Evolutionary conservation across 257 asterid genomes (phyloP).

Genomic region (Ilex asprella): DNA sequence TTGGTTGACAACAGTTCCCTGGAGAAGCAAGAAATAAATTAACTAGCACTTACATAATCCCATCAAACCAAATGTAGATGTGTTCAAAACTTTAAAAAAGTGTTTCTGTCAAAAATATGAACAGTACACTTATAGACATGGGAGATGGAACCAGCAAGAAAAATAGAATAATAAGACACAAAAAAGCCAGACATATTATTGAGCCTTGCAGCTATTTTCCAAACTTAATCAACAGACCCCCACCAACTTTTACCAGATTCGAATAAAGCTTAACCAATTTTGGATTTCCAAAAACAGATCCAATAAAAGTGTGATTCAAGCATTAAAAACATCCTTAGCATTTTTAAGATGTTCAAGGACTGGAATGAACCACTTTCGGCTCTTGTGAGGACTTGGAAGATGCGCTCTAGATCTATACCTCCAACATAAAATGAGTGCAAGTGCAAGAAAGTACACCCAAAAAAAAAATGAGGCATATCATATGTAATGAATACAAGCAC

Average conservation of each 20-base stretch:
- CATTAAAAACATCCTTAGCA: neutral
- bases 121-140: no score
- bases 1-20: conserved; percentile 83
- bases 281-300: neutral
- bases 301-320: neutral
- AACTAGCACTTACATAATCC: conserved; percentile 4
- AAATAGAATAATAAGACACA: neutral
- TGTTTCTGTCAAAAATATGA: no score
- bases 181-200: neutral
- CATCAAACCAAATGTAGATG: conserved; percentile 11
- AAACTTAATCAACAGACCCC: neutral
- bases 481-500: no score
- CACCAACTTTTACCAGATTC: neutral
- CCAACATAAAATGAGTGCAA: no score
- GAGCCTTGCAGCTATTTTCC: neutral
- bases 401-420: no score
- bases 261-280: neutral
- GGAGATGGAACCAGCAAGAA: no score
- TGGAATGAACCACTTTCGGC: no score
- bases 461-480: no score
- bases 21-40: conserved; percentile 18
- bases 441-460: no score
- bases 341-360: no score
- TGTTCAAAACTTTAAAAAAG: no score
- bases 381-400: no score